Percentiles rank a stretch among this genome's conserved stretches.
These are phyloP conservation scores for Leishmania braziliensis DNA, from an alignment of 208 protist genomes.

Conservation along the genomic window DNA sequence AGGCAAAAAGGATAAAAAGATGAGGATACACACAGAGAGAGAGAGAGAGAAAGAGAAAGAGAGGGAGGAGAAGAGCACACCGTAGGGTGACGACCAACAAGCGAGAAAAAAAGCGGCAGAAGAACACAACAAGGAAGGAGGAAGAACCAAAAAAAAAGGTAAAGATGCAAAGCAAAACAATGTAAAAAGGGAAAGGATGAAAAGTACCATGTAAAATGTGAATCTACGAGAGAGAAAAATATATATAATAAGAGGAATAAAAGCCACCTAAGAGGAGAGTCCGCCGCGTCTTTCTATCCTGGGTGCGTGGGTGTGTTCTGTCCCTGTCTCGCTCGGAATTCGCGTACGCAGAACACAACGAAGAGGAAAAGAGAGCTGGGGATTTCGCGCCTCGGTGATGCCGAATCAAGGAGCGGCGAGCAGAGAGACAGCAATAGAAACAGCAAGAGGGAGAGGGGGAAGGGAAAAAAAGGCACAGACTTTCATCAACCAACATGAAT, in stretches of 20 bases:
- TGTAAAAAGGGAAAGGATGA: neutral
- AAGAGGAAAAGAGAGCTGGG: neutral
- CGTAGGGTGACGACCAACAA: neutral
- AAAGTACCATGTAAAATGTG: neutral
- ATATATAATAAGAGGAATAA: neutral
- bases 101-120: neutral
- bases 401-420: neutral
- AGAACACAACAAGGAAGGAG: conserved; percentile 3
- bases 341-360: neutral
- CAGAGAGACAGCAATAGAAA: neutral
- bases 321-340: neutral
- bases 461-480: neutral
- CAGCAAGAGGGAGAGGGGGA: neutral
- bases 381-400: neutral
- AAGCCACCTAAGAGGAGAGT: neutral
- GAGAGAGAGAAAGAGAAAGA: neutral
- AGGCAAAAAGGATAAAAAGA: neutral
- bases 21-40: neutral
- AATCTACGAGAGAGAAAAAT: neutral
- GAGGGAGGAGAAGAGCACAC: conserved; percentile 12
- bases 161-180: neutral
- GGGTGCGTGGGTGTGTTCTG: too few species aligned
- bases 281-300: neutral
- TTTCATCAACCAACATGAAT: neutral
- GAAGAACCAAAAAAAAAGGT: neutral